phyloP scores from a whole-genome alignment of 176 grass and related monocot species.

The Ampelocalamus luodianensis region DNA sequence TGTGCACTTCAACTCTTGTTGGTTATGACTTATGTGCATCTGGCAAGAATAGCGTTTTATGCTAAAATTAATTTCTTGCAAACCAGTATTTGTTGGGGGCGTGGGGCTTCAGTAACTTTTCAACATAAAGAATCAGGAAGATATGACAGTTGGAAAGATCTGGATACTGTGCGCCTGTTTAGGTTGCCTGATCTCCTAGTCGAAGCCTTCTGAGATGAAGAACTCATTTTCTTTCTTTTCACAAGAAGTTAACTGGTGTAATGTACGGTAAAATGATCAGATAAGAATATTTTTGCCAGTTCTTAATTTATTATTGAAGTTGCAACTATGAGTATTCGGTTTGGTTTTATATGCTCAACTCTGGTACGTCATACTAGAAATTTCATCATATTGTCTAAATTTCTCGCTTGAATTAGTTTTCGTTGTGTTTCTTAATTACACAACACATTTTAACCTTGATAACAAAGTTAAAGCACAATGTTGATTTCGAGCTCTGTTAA shows the following conservation, averaged over 20 bases:
- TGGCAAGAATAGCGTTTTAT: background rate
- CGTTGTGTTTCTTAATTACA: background rate
- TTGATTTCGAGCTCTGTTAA: slow-evolving; percentile 30
- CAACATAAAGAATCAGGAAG: background rate
- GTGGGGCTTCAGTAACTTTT: background rate
- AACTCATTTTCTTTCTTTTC: background rate
- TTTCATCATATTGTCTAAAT: background rate
- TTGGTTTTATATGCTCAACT: background rate
- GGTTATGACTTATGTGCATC: background rate
- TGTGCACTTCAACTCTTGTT: background rate
- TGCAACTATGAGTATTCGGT: background rate
- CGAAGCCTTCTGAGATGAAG: background rate
- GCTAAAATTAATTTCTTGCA: background rate
- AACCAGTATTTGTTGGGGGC: background rate
- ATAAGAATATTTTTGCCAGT: background rate
- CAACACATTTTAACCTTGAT: background rate
- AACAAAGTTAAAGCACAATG: background rate
- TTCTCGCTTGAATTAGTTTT: background rate
- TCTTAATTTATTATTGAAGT: background rate
- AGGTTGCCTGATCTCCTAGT: slow-evolving; percentile 13
- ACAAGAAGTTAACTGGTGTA: background rate
- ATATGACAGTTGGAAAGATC: background rate
- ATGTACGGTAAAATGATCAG: background rate
- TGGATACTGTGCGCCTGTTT: background rate
- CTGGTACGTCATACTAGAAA: background rate